Conservation (phyloP, 345 rosid species). For the Eucalyptus tenuipes region DNA sequence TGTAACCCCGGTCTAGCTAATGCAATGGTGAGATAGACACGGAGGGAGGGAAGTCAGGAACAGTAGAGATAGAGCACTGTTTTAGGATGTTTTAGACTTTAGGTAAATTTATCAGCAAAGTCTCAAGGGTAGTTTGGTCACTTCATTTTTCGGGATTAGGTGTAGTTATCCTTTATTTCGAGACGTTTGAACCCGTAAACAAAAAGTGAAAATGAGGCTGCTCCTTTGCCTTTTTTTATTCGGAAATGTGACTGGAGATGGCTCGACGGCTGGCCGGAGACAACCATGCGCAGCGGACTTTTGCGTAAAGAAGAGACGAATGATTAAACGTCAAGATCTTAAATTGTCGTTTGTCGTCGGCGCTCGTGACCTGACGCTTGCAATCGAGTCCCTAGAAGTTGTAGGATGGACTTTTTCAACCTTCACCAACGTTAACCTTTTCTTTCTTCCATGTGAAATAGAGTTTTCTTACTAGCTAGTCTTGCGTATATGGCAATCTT, state of each 20-base stretch:
- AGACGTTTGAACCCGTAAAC: background rate
- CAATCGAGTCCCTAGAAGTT: background rate
- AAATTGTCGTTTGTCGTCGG: background rate
- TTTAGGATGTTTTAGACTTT: background rate
- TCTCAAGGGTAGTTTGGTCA: background rate
- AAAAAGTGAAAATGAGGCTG: background rate
- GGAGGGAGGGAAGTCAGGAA: no score
- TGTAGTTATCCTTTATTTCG: background rate
- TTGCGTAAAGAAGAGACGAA: background rate
- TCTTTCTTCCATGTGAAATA: background rate
- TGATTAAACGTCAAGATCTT: background rate
- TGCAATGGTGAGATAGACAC: background rate
- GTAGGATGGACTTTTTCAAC: background rate
- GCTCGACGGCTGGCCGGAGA: background rate
- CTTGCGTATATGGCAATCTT: background rate
- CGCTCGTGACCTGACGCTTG: background rate
- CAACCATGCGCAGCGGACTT: background rate
- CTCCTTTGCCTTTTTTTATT: background rate
- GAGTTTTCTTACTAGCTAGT: background rate
- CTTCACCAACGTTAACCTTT: background rate
- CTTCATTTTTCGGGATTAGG: background rate
- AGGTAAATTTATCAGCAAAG: background rate
- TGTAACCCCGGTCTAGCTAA: background rate
- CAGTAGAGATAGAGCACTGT: background rate
- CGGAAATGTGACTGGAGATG: background rate